Conservation (phyloP, 2,329 filamentous ascomycete genomes). For the Exophiala viscosa region DNA sequence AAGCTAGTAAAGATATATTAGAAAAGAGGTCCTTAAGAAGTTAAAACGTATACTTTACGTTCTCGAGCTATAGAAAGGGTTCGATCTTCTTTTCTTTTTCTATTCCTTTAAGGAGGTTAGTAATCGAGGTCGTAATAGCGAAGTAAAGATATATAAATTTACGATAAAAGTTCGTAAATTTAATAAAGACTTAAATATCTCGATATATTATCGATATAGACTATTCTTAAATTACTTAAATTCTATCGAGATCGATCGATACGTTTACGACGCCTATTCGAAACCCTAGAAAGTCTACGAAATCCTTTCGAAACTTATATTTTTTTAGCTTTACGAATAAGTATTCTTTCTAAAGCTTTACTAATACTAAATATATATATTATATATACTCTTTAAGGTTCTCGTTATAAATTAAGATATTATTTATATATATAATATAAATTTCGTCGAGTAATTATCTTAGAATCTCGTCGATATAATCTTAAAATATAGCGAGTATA, state of each 20-base stretch:
- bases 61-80: no score
- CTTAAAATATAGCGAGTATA: conserved; percentile 28
- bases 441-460: conserved; percentile 17
- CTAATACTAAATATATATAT: conserved; percentile 15
- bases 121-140: no score
- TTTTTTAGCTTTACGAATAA: conserved; percentile 1
- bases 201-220: no score
- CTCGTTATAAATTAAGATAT: conserved; percentile 34
- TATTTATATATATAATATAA: conserved; percentile 21
- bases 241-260: conserved; percentile 17
- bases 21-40: no score
- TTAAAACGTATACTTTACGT: no score
- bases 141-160: no score
- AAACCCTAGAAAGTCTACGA: conserved; percentile 1
- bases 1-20: no score
- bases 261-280: conserved; percentile 17
- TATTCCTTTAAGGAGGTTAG: no score
- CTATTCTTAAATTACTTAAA: conserved; percentile 24
- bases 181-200: no score
- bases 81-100: no score
- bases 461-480: conserved; percentile 29
- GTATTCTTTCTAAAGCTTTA: conserved; percentile 3
- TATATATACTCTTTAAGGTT: conserved; percentile 16
- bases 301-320: background rate
- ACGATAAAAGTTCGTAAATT: no score